These are phyloP conservation scores for Cubamyces lactineus DNA, from an alignment of 768 basidiomycete genomes.

Conservation along the genomic window DNA sequence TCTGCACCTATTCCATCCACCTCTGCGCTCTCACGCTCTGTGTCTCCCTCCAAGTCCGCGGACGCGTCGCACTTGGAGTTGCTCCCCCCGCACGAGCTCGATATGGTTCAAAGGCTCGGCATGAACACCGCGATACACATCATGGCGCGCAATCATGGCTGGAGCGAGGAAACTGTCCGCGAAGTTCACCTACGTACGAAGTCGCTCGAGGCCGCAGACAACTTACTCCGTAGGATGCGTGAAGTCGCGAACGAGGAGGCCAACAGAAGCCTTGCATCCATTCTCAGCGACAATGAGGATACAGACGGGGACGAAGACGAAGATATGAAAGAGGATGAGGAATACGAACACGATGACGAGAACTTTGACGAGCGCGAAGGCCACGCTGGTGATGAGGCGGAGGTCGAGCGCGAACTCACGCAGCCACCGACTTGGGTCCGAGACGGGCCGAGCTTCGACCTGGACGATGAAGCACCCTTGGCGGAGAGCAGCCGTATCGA, in stretches of 20 bases:
- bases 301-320: not conserved
- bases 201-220: slow-evolving; percentile 44
- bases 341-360: not conserved
- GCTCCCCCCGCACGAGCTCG: slow-evolving; percentile 21
- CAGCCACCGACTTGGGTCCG: slow-evolving; percentile 3
- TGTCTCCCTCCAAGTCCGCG: slow-evolving; percentile 2
- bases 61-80: slow-evolving; percentile 7
- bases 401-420: slow-evolving; percentile 19
- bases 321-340: not conserved
- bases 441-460: slow-evolving; percentile 2
- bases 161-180: slow-evolving; percentile 44
- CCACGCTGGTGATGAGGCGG: slow-evolving; percentile 1
- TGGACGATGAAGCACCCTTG: slow-evolving; percentile 4
- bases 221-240: slow-evolving; percentile 42
- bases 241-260: slow-evolving; percentile 38
- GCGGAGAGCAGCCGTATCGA: slow-evolving; percentile 20
- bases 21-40: not conserved
- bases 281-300: not conserved
- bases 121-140: slow-evolving; percentile 37
- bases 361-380: not conserved
- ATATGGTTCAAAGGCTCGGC: slow-evolving; percentile 34
- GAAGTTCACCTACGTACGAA: slow-evolving; percentile 39
- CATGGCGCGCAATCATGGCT: slow-evolving; percentile 52
- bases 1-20: not conserved
- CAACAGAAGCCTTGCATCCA: slow-evolving; percentile 1